Evolutionary conservation across 371 early-diverging fungal species (phyloP).

Genomic region (Gilbertella persicaria): DNA sequence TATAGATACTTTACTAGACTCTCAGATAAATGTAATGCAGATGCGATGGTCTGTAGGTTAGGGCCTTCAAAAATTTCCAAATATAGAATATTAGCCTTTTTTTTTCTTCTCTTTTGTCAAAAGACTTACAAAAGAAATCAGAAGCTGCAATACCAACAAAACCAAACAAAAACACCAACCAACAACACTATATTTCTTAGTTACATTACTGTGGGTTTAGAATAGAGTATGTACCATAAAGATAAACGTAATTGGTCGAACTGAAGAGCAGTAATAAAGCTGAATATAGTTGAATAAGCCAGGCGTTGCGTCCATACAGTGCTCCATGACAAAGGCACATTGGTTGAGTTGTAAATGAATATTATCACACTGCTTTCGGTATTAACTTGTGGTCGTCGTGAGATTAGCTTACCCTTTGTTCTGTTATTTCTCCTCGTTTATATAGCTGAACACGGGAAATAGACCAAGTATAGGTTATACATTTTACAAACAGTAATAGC

Average conservation of each 20-base stretch:
- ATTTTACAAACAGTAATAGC: too few relatives aligned
- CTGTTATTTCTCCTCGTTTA: too few relatives aligned
- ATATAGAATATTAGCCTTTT: not conserved
- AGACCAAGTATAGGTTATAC: too few relatives aligned
- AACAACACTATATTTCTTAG: conserved; percentile 37
- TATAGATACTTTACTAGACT: conserved; percentile 50
- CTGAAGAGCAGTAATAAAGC: conserved; percentile 60
- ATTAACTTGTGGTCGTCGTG: too few relatives aligned
- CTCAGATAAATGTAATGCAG: conserved; percentile 62
- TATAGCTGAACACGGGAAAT: too few relatives aligned
- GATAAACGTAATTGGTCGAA: conserved; percentile 39
- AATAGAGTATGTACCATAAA: conserved; percentile 37
- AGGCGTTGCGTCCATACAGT: conserved; percentile 57
- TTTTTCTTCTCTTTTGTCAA: not conserved
- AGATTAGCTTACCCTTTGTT: too few relatives aligned
- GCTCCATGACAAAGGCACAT: conserved; percentile 54
- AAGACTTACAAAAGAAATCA: conserved; percentile 73
- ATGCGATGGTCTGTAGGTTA: conserved; percentile 66
- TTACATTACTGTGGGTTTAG: not conserved
- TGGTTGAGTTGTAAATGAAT: conserved; percentile 54
- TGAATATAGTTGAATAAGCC: conserved; percentile 65
- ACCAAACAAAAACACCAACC: conserved; percentile 66
- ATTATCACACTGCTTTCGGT: conserved; percentile 66
- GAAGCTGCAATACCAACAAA: conserved; percentile 74
- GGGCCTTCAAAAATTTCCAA: conserved; percentile 45